Base-by-base conservation (phyloP, 2,329 filamentous ascomycete species). In the Botrytis paeoniae region DNA sequence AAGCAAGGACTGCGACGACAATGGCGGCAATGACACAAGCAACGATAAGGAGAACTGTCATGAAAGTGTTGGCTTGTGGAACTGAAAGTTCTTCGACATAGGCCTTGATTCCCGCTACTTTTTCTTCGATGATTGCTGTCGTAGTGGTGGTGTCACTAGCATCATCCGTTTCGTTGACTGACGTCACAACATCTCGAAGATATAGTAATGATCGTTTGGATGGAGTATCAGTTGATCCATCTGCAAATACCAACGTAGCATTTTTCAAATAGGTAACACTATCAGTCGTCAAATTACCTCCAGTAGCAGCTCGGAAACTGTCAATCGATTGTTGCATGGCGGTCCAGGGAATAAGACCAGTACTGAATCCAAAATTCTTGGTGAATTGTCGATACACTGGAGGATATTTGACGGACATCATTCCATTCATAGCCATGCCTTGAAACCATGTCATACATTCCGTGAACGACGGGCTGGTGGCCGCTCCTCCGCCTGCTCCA, bases 291-390 rank as follows among this genome's bases (percentile, higher is more conserved):
- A 97, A 85, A 80, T 98, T 95, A 66, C 96, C 96, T 71, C 96
- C 96, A 1, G 96, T 98, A 68, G 82, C 84, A 48, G 84, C 83
- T 72, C 96, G 90, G 84, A 99, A 97, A 80, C 85, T 86, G 84
- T 98, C 96, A 80, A 99, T 98, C 9, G 90, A 87, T 12, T 82
- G 84, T 83, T 98, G 93, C 85, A 98, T 89, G 63, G 85, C 84
- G n/a, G 86, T 88, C 94, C 94, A 98, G 10, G 92, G 89, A 73
- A 98, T 86, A 73, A 98, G 84, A 69, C 94, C 94, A 41, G 91
- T 92, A 76, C 93, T 95, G 85, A 98, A 98, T 64, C 87, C 95
- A 82, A 99, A 98, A 84, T 98, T 98, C 84, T 93, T 93, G 75
- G 92, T 85, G 83, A 97, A 99, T 81, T 91, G 95, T 77, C 91